phyloP scores from a whole-genome alignment of 495 filamentous ascomycete species.

The Aspergillus baeticus region DNA sequence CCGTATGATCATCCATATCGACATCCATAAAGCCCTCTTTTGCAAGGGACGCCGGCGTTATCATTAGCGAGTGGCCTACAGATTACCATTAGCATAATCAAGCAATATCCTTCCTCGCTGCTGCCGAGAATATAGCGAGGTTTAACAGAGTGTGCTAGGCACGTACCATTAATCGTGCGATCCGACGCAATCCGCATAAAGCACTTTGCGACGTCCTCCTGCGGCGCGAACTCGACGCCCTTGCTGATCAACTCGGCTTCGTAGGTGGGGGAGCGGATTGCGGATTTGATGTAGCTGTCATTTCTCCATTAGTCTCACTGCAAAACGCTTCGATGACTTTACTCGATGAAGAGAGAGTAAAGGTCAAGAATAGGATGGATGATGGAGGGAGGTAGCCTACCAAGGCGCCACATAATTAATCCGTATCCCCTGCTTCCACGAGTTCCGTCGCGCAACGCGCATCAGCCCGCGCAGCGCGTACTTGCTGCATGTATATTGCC shows the following conservation, averaged over 20 bases:
- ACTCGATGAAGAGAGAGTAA: not conserved
- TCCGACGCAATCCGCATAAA: conserved; percentile 35
- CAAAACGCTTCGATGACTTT: too few relatives aligned
- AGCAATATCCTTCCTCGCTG: too few relatives aligned
- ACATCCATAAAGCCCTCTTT: conserved; percentile 23
- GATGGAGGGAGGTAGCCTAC: conserved; percentile 6
- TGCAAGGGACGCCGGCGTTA: conserved; percentile 18
- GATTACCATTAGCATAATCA: not conserved
- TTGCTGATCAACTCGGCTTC: conserved; percentile 25
- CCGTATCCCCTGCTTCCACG: conserved; percentile 32
- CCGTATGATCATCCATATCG: conserved; percentile 20
- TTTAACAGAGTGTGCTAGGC: not conserved
- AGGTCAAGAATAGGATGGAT: not conserved
- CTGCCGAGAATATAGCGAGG: too few relatives aligned
- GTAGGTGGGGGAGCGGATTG: conserved; percentile 20
- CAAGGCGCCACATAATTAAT: conserved; percentile 36
- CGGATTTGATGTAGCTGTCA: conserved; percentile 23
- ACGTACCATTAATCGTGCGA: conserved; percentile 29
- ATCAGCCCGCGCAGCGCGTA: conserved; percentile 37
- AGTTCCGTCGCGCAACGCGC: conserved; percentile 24
- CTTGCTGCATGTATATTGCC: conserved; percentile 35
- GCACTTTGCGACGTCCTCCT: conserved; percentile 24
- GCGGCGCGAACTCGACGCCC: conserved; percentile 32
- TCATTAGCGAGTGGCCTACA: conserved; percentile 20
- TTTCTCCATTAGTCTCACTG: not conserved